A percentile compares a stretch with the other conserved stretches of the same genome.
phyloP scores from a whole-genome alignment of 1,284 basidiomycete genomes.

The Cystobasidium pallidum region DNA sequence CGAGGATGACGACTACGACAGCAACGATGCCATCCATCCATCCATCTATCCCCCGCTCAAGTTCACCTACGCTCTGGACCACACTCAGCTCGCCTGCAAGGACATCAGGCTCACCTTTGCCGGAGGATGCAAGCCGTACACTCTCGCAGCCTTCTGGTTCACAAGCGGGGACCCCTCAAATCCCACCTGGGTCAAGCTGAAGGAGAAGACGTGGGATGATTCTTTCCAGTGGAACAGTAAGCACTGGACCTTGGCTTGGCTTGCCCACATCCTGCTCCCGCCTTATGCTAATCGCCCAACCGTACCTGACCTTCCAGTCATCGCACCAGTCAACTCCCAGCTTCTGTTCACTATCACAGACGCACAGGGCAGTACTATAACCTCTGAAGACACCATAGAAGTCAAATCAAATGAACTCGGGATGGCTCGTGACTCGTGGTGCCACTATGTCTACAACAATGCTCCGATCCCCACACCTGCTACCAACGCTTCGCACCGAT shows the following conservation, averaged over 20 bases:
- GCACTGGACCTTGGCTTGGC: not conserved
- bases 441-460: constrained; percentile 13
- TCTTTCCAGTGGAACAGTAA: constrained; percentile 25
- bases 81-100: constrained; percentile 14
- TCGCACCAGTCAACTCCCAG: constrained; percentile 14
- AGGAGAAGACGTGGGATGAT: constrained; percentile 29
- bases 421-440: constrained; percentile 16
- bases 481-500: not conserved
- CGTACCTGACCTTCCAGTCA: not conserved
- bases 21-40: not conserved
- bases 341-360: constrained; percentile 31
- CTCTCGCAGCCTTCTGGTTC: constrained; percentile 23
- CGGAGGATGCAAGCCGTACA: constrained; percentile 24
- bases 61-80: constrained; percentile 23
- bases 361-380: constrained; percentile 17
- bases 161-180: not conserved
- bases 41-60: not conserved
- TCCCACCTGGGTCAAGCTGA: constrained; percentile 25
- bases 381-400: constrained; percentile 25
- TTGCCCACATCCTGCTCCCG: not conserved
- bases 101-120: constrained; percentile 12
- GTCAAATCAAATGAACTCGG: constrained; percentile 19
- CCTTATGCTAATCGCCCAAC: not conserved
- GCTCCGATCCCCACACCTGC: constrained; percentile 1
- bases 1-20: constrained; percentile 12